These are phyloP conservation scores for Fusarium pininemorale DNA, from an alignment of 2,329 filamentous ascomycete species.

Conservation along the genomic window DNA sequence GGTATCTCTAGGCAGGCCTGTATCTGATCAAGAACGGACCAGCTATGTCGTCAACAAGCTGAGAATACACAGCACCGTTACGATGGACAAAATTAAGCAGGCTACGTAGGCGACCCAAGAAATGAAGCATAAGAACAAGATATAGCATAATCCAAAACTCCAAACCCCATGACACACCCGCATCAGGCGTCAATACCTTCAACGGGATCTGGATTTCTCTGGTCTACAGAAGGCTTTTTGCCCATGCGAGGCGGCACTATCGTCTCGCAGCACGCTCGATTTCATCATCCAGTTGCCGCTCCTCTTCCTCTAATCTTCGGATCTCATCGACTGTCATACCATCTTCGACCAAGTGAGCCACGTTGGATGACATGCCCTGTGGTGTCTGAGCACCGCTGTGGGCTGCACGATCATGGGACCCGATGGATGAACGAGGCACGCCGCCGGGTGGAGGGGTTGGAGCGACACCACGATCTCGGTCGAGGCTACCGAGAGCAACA, in stretches of 20 bases:
- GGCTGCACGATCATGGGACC: constrained; percentile 25
- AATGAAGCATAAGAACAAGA: constrained; percentile 15
- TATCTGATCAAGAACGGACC: constrained; percentile 2
- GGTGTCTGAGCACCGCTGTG: constrained; percentile 39
- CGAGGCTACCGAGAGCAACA: constrained; percentile 29
- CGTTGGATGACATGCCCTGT: constrained; percentile 49
- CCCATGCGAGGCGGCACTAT: constrained; percentile 25
- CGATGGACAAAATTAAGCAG: constrained; percentile 24
- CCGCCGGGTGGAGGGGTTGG: constrained; percentile 14
- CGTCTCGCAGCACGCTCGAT: constrained; percentile 58
- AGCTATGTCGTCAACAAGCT: neutral
- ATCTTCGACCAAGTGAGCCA: constrained; percentile 66
- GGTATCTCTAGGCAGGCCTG: constrained; percentile 30
- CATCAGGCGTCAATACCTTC: constrained; percentile 14
- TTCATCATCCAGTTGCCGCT: constrained; percentile 64
- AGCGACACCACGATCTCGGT: constrained; percentile 11
- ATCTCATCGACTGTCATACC: constrained; percentile 68
- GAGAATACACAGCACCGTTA: constrained; percentile 11
- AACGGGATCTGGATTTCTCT: neutral
- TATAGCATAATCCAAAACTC: constrained; percentile 36
- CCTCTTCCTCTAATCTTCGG: constrained; percentile 64
- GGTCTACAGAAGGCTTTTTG: constrained; percentile 5
- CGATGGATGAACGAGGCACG: constrained; percentile 26
- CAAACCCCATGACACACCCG: constrained; percentile 30
- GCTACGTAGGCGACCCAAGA: constrained; percentile 17